A percentile compares a stretch with the other conserved stretches of the same genome.
phyloP scores from a whole-genome alignment of 148 eudicot species.

The Rhododendron mucronatum region DNA sequence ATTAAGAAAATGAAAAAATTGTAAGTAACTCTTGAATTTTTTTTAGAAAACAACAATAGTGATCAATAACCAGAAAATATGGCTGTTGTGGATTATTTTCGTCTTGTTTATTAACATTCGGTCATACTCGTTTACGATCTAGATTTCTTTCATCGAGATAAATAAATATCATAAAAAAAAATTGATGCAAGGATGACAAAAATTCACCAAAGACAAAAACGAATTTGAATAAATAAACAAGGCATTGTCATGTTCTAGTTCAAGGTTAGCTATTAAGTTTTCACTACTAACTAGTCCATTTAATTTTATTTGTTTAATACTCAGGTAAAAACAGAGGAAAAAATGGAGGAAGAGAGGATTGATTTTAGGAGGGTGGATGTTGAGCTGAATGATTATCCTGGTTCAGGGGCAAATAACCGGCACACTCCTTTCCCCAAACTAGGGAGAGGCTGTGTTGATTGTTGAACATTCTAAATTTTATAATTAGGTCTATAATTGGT shows the following conservation, averaged over 20 bases:
- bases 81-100: background rate
- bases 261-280: background rate
- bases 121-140: background rate
- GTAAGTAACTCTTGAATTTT: background rate
- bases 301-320: background rate
- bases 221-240: background rate
- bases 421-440: conserved; percentile 49
- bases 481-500: background rate
- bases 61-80: background rate
- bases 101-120: background rate
- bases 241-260: background rate
- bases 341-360: conserved; percentile 5
- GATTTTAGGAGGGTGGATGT: conserved; percentile 23
- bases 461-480: conserved; percentile 20
- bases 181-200: background rate
- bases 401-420: conserved; percentile 72
- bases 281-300: background rate
- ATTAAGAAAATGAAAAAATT: background rate
- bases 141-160: background rate
- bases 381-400: conserved; percentile 59
- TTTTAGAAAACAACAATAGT: background rate
- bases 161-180: background rate
- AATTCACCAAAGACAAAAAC: background rate
- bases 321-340: conserved; percentile 15
- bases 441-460: conserved; percentile 20